Evolutionary conservation across 768 basidiomycete genomes (phyloP).

Genomic region (Rhodocollybia butyracea): DNA sequence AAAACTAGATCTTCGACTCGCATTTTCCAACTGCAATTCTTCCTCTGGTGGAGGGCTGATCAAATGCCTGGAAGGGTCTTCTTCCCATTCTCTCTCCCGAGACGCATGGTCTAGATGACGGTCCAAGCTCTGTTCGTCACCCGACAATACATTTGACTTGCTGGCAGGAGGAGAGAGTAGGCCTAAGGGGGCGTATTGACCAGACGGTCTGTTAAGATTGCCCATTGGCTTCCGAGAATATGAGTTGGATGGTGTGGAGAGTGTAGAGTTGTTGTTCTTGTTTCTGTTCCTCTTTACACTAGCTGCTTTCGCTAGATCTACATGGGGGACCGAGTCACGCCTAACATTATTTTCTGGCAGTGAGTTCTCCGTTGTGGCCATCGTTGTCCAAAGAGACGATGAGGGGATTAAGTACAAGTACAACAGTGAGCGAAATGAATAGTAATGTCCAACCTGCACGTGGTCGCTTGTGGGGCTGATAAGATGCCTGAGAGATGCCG

Average conservation of each 20-base stretch:
- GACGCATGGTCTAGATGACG: not conserved
- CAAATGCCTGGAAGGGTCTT: slow-evolving; percentile 24
- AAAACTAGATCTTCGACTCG: slow-evolving; percentile 14
- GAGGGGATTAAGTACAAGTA: not conserved
- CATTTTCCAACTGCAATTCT: slow-evolving; percentile 24
- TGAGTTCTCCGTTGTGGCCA: not conserved
- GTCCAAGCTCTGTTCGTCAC: slow-evolving; percentile 1
- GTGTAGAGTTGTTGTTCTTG: no score
- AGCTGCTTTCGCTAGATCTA: not conserved
- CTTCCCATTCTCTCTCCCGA: slow-evolving; percentile 5
- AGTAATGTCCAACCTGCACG: not conserved
- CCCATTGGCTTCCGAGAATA: slow-evolving; percentile 4
- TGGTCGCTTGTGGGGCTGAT: not conserved
- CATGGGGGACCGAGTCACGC: not conserved
- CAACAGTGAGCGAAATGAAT: no score
- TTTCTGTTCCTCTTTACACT: slow-evolving; percentile 4
- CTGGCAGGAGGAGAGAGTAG: slow-evolving; percentile 10
- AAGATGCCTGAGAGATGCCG: not conserved
- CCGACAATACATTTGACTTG: not conserved
- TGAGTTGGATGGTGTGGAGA: not conserved
- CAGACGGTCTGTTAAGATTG: slow-evolving; percentile 3
- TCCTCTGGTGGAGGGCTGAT: slow-evolving; percentile 70
- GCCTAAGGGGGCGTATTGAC: not conserved
- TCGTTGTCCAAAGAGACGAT: not conserved
- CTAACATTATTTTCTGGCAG: not conserved